A percentile compares a stretch with the other conserved stretches of the same genome.
phyloP scores from a whole-genome alignment of 352 stramenopile genomes.

The Globisporangium megalacanthum region DNA sequence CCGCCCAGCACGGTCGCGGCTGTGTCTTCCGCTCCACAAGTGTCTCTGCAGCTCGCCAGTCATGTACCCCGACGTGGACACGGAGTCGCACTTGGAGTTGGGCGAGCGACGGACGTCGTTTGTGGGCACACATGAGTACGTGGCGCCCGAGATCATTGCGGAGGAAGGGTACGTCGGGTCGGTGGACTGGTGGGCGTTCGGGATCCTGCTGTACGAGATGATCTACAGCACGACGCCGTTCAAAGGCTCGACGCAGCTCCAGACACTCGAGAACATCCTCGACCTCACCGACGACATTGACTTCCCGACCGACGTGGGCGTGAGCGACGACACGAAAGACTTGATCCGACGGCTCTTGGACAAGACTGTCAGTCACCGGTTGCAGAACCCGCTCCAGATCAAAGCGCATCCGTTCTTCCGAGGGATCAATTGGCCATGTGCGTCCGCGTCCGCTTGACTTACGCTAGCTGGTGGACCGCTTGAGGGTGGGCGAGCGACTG shows the following conservation, averaged over 20 bases:
- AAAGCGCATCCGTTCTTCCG: constrained; percentile 91
- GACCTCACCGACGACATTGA: constrained; percentile 44
- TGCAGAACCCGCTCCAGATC: constrained; percentile 90
- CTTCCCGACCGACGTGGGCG: constrained; percentile 48
- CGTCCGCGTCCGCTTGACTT: constrained; percentile 9
- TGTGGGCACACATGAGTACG: constrained; percentile 62
- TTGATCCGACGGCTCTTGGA: constrained; percentile 50
- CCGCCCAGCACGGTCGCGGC: constrained; percentile 3
- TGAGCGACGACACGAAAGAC: constrained; percentile 55
- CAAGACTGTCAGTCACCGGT: constrained; percentile 34
- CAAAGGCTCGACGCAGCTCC: constrained; percentile 30
- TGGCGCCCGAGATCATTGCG: constrained; percentile 53
- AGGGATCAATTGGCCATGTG: constrained; percentile 81
- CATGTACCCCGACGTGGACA: constrained; percentile 41
- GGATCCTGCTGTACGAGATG: constrained; percentile 64
- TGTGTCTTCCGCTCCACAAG: constrained; percentile 15
- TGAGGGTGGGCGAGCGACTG: not conserved
- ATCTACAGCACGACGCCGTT: constrained; percentile 46
- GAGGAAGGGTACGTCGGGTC: constrained; percentile 57
- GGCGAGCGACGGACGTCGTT: constrained; percentile 38
- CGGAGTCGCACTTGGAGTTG: constrained; percentile 40
- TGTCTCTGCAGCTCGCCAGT: constrained; percentile 15
- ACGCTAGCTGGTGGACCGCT: not conserved
- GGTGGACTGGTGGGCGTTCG: constrained; percentile 66
- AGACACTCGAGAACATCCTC: constrained; percentile 47